Evolutionary conservation across 805 yeast genomes (phyloP).

Genomic region (Spencermartinsiella europaea): DNA sequence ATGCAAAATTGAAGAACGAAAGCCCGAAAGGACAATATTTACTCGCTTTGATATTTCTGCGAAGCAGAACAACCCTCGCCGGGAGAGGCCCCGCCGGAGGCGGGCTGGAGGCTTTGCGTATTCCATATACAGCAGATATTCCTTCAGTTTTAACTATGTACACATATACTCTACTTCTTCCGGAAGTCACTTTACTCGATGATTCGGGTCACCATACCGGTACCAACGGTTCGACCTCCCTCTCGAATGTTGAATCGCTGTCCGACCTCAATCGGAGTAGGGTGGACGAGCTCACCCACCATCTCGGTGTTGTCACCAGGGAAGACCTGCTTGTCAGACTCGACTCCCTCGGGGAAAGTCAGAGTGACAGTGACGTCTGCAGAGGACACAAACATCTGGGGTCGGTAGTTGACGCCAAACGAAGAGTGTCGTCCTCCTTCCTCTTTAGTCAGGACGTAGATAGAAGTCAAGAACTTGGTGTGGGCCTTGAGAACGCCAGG

Average conservation of each 20-base stretch:
- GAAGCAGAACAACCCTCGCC: too few species aligned
- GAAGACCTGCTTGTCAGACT: conserved; percentile 83
- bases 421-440: conserved; percentile 99
- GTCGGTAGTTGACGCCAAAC: conserved; percentile 95
- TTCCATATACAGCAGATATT: too few species aligned
- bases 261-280: conserved; percentile 92
- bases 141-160: too few species aligned
- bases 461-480: conserved; percentile 87
- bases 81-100: too few species aligned
- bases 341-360: conserved; percentile 82
- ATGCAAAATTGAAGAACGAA: too few species aligned
- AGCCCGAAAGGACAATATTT: too few species aligned
- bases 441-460: conserved; percentile 88
- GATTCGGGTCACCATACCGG: conserved; percentile 94
- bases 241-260: conserved; percentile 99
- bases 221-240: conserved; percentile 99
- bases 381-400: conserved; percentile 95
- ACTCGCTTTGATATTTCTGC: too few species aligned
- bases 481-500: conserved; percentile 89
- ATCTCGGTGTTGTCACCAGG: conserved; percentile 99
- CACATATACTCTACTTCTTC: too few species aligned
- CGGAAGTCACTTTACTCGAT: conserved; percentile 64
- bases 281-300: conserved; percentile 83
- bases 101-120: too few species aligned
- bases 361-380: conserved; percentile 89